Percentiles rank a stretch among this genome's conserved stretches.
Evolutionary conservation across 2,329 filamentous ascomycete species (phyloP).

Genomic region (Lasiodiplodia theobromae): DNA sequence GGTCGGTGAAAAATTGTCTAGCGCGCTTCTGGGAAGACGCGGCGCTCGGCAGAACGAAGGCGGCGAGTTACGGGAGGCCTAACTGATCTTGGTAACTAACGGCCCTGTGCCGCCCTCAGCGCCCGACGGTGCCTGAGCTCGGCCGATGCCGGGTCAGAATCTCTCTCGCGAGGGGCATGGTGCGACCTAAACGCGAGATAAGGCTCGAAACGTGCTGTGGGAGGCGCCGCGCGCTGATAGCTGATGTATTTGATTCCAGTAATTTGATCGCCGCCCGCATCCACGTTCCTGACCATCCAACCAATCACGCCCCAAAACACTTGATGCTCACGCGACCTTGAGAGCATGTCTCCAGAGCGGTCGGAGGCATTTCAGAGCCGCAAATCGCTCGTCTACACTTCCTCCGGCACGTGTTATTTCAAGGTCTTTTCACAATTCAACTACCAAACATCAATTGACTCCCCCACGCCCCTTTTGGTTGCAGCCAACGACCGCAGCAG

Average conservation of each 20-base stretch:
- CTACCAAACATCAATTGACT: too few species aligned
- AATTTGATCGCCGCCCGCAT: not conserved
- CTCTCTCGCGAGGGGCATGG: not conserved
- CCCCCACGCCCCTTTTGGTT: not conserved
- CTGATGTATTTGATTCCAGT: conserved; percentile 21
- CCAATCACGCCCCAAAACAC: not conserved
- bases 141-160: not conserved
- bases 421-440: not conserved
- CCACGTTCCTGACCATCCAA: not conserved
- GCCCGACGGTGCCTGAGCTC: not conserved
- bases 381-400: too few species aligned
- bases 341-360: not conserved
- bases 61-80: conserved; percentile 17
- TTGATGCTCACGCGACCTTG: not conserved
- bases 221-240: not conserved
- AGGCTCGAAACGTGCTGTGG: not conserved
- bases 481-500: not conserved
- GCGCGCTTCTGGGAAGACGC: not conserved
- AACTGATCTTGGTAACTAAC: conserved; percentile 1
- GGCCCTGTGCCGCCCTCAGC: too few species aligned
- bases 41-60: not conserved
- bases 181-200: not conserved
- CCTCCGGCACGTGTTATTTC: not conserved
- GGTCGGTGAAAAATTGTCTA: not conserved
- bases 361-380: not conserved